Percentiles rank a stretch among this genome's conserved stretches.
Conservation (phyloP, 1,284 basidiomycete species). For the Chalciporus piperatoides region DNA sequence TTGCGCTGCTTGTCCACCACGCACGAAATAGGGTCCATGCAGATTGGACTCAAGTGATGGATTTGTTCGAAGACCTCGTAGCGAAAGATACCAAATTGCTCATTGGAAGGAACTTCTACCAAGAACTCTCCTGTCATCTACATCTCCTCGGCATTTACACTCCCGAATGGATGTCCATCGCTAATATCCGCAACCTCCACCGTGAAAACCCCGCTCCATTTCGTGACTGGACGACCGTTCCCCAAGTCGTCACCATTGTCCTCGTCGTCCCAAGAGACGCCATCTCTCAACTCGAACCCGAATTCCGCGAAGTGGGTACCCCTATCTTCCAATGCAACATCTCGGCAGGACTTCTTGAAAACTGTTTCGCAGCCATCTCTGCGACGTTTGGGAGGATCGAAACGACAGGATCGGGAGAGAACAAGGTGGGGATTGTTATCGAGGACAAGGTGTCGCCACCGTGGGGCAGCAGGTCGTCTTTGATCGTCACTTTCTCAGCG, state of each 20-base stretch:
- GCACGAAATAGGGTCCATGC: constrained; percentile 33
- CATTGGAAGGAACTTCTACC: constrained; percentile 34
- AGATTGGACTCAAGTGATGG: constrained; percentile 35
- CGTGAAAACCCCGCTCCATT: constrained; percentile 10
- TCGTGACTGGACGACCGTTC: constrained; percentile 21
- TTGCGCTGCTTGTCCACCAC: constrained; percentile 39
- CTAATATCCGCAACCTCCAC: neutral
- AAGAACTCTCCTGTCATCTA: constrained; percentile 41
- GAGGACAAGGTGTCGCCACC: constrained; percentile 27
- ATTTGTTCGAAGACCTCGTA: constrained; percentile 28
- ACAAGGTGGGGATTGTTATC: constrained; percentile 21
- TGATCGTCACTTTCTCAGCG: constrained; percentile 39
- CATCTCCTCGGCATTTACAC: constrained; percentile 32
- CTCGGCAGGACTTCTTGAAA: constrained; percentile 18
- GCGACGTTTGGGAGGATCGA: constrained; percentile 36
- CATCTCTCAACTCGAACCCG: constrained; percentile 19
- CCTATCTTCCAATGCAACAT: constrained; percentile 40
- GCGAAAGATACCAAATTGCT: constrained; percentile 29
- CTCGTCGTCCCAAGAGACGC: constrained; percentile 25
- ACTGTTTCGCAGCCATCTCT: constrained; percentile 37
- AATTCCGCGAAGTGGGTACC: constrained; percentile 25
- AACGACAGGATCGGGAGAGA: constrained; percentile 19
- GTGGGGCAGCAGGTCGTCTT: constrained; percentile 32
- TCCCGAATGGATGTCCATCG: constrained; percentile 1
- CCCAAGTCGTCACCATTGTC: constrained; percentile 20